Base-by-base conservation (phyloP, 345 rosid genomes). In the Citrus mangshanensis region DNA sequence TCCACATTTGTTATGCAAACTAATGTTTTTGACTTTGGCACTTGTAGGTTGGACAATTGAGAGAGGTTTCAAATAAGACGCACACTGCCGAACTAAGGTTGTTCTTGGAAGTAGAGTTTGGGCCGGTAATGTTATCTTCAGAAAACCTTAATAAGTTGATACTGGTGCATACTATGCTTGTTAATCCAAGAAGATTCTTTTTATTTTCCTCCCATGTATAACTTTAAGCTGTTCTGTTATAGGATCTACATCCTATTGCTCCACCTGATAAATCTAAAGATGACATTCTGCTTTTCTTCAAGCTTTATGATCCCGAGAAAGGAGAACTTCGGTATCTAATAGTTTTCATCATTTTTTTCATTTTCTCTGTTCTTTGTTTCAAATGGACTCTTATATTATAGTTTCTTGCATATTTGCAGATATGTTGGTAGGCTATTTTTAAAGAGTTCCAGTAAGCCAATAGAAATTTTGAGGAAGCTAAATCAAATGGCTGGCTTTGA, bases 401-500 rank as follows among this genome's bases (percentile, higher is more conserved):
- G 27, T 64, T 68, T 68, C 76, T 82, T 38, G 70, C 49, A 69
- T 87, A 72, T 60, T 82, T 69, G 68, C 91, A 96, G 99, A 74
- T 96, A 89, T 79, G 89, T 91, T 68, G 99, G 98, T 54, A 89
- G 98, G 83, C 89, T 96, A 21, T 90, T 91, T 69, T 93, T 96
- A 77, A 93, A 93, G 89, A 88, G 89, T 78, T 86, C 90, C 80
- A 81, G 89, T 63, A 96, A 91, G 87, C 99, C 97, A 49, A 78
- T 91, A 72, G 99, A 96, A 78, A 89, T 90, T 75, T 55, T 94
- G 64, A 82, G 85, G 66, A 93, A 86, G 85, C 78, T 96, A 58
- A 96, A 92, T 86, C 89, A 89, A 84, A 86, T 96, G 99, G 98
- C 94, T 80, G 95, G 98, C 70, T 96, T 89, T 88, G 79, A 89